These are phyloP conservation scores for Colletotrichum lindemuthianum DNA, from an alignment of 2,329 filamentous ascomycete species.

Conservation along the genomic window DNA sequence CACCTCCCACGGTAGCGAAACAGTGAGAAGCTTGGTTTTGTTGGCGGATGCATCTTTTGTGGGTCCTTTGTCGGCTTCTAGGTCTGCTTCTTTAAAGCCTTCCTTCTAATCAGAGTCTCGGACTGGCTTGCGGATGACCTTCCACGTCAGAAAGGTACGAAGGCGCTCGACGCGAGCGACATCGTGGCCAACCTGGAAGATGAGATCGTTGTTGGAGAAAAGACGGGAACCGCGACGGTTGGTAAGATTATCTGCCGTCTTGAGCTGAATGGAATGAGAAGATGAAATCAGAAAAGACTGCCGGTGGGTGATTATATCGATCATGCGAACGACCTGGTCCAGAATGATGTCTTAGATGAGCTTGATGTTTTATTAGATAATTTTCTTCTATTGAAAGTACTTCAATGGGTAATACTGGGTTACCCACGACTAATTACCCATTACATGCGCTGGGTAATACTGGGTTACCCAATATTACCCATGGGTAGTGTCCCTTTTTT, in stretches of 20 bases:
- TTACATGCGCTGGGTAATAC: too few relatives aligned
- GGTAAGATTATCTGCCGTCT: constrained; percentile 36
- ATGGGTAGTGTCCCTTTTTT: too few relatives aligned
- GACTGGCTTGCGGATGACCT: constrained; percentile 38
- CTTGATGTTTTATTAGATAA: too few relatives aligned
- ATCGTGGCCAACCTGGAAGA: constrained; percentile 41
- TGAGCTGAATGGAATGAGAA: constrained; percentile 30
- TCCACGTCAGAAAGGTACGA: constrained; percentile 39
- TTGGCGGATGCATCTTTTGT: background rate
- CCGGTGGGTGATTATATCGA: background rate
- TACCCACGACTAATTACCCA: too few relatives aligned
- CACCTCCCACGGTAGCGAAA: constrained; percentile 33
- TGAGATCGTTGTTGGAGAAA: constrained; percentile 39
- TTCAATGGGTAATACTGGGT: too few relatives aligned
- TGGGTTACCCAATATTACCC: too few relatives aligned
- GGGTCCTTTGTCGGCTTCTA: background rate
- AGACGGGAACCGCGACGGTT: constrained; percentile 36
- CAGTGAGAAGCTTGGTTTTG: constrained; percentile 23
- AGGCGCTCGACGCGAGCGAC: constrained; percentile 37
- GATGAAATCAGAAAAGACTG: background rate
- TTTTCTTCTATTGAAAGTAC: too few relatives aligned
- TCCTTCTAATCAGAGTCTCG: constrained; percentile 36
- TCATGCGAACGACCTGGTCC: constrained; percentile 36
- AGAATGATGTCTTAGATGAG: constrained; percentile 38
- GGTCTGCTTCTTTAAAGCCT: constrained; percentile 28